Percentiles rank a stretch among this genome's conserved stretches.
Evolutionary conservation across 2,329 filamentous ascomycete genomes (phyloP).

Genomic region (Monosporascus sp.): DNA sequence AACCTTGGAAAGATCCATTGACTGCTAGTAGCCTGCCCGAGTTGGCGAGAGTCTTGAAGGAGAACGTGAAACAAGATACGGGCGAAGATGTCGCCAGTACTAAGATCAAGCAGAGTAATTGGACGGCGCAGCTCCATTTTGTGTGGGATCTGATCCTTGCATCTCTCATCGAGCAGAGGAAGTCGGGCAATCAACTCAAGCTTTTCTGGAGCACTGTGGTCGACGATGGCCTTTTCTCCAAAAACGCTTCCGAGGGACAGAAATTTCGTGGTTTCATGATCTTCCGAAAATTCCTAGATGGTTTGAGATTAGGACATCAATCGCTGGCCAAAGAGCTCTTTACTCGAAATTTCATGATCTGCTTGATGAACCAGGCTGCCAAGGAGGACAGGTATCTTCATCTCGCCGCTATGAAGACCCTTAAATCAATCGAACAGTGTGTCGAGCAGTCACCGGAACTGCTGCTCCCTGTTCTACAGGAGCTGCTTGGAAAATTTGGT

Average conservation of each 20-base stretch:
- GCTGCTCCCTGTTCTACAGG: conserved; percentile 55
- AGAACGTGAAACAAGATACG: conserved; percentile 53
- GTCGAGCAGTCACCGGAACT: conserved; percentile 56
- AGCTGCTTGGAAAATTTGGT: conserved; percentile 65
- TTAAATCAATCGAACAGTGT: conserved; percentile 64
- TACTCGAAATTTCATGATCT: conserved; percentile 75
- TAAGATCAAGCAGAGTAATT: conserved; percentile 61
- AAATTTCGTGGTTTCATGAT: conserved; percentile 91
- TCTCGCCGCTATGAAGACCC: conserved; percentile 67
- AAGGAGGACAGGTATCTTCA: conserved; percentile 75
- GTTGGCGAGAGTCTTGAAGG: conserved; percentile 74
- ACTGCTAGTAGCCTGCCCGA: conserved; percentile 60
- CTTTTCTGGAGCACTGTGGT: conserved; percentile 84
- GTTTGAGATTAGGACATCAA: conserved; percentile 37
- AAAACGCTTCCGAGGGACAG: conserved; percentile 75
- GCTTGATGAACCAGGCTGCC: conserved; percentile 75
- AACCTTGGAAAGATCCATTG: conserved; percentile 76
- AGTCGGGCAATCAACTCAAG: conserved; percentile 46
- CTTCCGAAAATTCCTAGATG: conserved; percentile 67
- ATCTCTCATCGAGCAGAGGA: conserved; percentile 36
- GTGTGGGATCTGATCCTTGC: conserved; percentile 78
- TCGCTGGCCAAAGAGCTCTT: conserved; percentile 59
- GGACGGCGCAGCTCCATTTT: conserved; percentile 77
- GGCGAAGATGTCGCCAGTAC: conserved; percentile 38
- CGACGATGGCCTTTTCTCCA: conserved; percentile 81